Evolutionary conservation across 139 green algal species (phyloP), one percentile per base, ranked within the genome.

Genomic region (Raphidocelis subcapitata): DNA sequence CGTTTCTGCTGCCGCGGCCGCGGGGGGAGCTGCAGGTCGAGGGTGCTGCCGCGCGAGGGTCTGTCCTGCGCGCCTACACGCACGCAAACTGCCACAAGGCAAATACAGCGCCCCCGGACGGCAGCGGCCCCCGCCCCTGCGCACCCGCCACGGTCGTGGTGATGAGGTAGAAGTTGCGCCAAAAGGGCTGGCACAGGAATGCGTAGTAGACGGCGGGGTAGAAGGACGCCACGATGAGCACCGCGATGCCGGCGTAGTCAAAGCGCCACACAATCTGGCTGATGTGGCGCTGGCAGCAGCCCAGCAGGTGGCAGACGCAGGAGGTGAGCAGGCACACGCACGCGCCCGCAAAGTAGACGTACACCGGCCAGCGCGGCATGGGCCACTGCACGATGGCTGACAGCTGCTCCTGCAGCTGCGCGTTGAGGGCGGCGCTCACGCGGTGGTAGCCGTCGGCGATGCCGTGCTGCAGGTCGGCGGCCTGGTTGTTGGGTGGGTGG

Each of bases 171-270:
- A 96, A 84, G 68, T 79, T 73, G 18, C 73, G 74, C 79, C 75
- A 81, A 29, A 44, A 68, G n/a, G 88, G 88, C 12, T 91, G 26
- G 75, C 95, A 98, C 35, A 98, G 56, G 84, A 99, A 98, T 12
- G 77, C 79, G 71, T 99, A 99, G 78, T 98, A 98, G 4, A 97
- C 87, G 1, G 92, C 82, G 4, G 95, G 95, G 37, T 90, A 94
- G 78, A 98, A 98, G n/a, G 94, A 98, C 4, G 87, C 76, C 20
- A 97, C 92, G 64, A 99, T 98, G 18, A 99, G 87, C 21, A 94
- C 79, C 1, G 88, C 90, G 24, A 99, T 99, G 32, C 95, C 93
- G 1, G 87, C 88, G 65, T 99, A 99, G 82, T 99, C 95, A 72
- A 98, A 90, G 0, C 89, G 75, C 93, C 91, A 97, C 32, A 97